These are phyloP conservation scores for Penicillium polonicum DNA, from an alignment of 2,329 filamentous ascomycete genomes.

Conservation along the genomic window DNA sequence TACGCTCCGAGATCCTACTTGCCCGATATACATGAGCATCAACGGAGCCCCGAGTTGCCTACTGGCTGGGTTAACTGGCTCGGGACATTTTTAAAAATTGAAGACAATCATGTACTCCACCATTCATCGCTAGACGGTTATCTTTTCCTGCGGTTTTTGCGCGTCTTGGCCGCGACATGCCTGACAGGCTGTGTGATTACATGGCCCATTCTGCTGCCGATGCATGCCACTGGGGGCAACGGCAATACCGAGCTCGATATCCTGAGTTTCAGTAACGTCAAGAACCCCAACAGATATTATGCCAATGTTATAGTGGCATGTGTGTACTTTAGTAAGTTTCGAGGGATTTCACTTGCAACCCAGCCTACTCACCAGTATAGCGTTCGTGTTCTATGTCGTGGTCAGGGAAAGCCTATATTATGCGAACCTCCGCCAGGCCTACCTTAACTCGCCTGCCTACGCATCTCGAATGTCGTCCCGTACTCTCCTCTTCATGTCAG, in stretches of 20 bases:
- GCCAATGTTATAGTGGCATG: slow-evolving; percentile 76
- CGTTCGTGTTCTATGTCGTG: slow-evolving; percentile 83
- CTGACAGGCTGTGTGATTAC: slow-evolving; percentile 79
- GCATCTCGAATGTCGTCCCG: slow-evolving; percentile 81
- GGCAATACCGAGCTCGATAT: slow-evolving; percentile 68
- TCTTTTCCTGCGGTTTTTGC: slow-evolving; percentile 84
- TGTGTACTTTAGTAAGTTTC: slow-evolving; percentile 65
- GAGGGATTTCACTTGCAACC: background rate
- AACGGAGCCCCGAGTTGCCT: slow-evolving; percentile 50
- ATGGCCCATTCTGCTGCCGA: slow-evolving; percentile 83
- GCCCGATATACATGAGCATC: slow-evolving; percentile 44
- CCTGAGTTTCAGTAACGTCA: slow-evolving; percentile 76
- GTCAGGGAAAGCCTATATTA: slow-evolving; percentile 87
- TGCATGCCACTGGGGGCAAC: slow-evolving; percentile 79
- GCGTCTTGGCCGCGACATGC: slow-evolving; percentile 73
- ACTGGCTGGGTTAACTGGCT: slow-evolving; percentile 56
- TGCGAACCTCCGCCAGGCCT: slow-evolving; percentile 86
- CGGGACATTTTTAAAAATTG: slow-evolving; percentile 51
- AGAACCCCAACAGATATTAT: slow-evolving; percentile 65
- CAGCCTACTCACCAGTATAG: slow-evolving; percentile 25
- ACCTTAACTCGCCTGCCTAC: slow-evolving; percentile 80
- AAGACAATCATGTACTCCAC: slow-evolving; percentile 79
- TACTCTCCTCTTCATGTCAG: slow-evolving; percentile 83
- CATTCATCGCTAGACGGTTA: slow-evolving; percentile 90
- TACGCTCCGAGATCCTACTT: slow-evolving; percentile 47